phyloP scores from a whole-genome alignment of 192 early-diverging fungal species.

The Phycomyces blakesleeanus region DNA sequence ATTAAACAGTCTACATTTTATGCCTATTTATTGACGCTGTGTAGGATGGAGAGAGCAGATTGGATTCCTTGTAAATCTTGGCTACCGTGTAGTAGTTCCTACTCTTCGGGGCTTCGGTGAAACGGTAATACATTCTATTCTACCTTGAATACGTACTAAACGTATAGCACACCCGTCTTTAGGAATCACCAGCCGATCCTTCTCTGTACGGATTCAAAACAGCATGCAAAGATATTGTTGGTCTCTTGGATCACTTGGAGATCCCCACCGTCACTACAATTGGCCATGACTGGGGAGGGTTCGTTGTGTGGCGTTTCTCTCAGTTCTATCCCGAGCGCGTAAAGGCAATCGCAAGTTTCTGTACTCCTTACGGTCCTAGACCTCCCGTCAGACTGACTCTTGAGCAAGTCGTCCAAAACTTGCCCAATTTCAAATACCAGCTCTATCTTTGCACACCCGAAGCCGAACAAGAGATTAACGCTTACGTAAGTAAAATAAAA shows the following conservation, averaged over 20 bases:
- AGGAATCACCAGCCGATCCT: slow-evolving; percentile 21
- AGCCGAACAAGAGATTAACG: slow-evolving; percentile 45
- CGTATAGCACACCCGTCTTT: background rate
- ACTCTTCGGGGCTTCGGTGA: slow-evolving; percentile 53
- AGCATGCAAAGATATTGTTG: slow-evolving; percentile 49
- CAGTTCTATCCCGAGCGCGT: slow-evolving; percentile 59
- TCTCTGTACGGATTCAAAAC: slow-evolving; percentile 45
- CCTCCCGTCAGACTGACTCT: slow-evolving; percentile 25
- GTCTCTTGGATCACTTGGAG: slow-evolving; percentile 54
- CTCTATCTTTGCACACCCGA: slow-evolving; percentile 29
- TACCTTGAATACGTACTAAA: background rate
- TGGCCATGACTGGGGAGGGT: slow-evolving; percentile 71
- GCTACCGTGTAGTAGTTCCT: slow-evolving; percentile 55
- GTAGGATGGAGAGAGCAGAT: slow-evolving; percentile 43
- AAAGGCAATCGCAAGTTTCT: slow-evolving; percentile 44
- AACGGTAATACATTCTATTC: slow-evolving; percentile 31
- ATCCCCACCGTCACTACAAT: slow-evolving; percentile 49
- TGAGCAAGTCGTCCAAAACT: slow-evolving; percentile 41
- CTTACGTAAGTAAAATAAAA: slow-evolving; percentile 17
- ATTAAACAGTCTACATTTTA: background rate
- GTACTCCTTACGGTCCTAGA: slow-evolving; percentile 53
- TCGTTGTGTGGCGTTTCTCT: slow-evolving; percentile 49
- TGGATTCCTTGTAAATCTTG: slow-evolving; percentile 44
- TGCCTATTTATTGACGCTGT: no score
- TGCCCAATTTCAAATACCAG: slow-evolving; percentile 56